These are phyloP conservation scores for Phalaenopsis aphrodite DNA, from an alignment of 106 monocot species.

Conservation along the genomic window DNA sequence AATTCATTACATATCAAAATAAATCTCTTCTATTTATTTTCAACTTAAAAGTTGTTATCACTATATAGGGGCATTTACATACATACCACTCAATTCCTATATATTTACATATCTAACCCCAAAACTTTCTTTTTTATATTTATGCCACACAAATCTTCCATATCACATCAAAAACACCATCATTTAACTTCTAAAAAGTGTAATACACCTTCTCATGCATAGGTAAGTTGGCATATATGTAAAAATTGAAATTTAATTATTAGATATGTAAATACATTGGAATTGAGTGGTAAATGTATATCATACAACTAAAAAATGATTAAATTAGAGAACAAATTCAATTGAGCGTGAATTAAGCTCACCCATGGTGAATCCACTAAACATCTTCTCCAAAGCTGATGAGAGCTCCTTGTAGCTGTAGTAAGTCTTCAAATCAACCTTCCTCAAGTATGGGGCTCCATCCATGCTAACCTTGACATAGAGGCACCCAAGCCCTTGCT, in stretches of 20 bases:
- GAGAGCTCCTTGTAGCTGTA: constrained; percentile 59
- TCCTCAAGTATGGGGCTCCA: constrained; percentile 63
- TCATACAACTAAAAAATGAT: background rate
- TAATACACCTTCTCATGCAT: no score
- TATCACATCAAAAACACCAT: no score
- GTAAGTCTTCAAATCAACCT: constrained; percentile 55
- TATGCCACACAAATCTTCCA: no score
- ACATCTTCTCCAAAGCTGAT: constrained; percentile 58
- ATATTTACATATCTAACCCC: no score
- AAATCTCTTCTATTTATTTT: background rate
- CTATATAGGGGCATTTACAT: background rate
- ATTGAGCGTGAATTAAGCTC: constrained; percentile 7
- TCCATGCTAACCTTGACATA: constrained; percentile 79
- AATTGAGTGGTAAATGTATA: no score
- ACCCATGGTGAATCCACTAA: constrained; percentile 64
- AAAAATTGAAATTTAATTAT: no score
- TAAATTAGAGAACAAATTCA: constrained; percentile 5
- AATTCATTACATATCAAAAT: background rate
- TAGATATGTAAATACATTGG: no score
- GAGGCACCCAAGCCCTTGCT: constrained; percentile 29
- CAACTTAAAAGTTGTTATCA: background rate
- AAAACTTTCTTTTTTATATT: no score
- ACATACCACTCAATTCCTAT: no score
- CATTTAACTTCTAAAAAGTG: no score
- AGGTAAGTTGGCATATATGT: no score